Conservation (phyloP, 1,284 basidiomycete species). For the Cutaneotrichosporon cavernicola region DNA sequence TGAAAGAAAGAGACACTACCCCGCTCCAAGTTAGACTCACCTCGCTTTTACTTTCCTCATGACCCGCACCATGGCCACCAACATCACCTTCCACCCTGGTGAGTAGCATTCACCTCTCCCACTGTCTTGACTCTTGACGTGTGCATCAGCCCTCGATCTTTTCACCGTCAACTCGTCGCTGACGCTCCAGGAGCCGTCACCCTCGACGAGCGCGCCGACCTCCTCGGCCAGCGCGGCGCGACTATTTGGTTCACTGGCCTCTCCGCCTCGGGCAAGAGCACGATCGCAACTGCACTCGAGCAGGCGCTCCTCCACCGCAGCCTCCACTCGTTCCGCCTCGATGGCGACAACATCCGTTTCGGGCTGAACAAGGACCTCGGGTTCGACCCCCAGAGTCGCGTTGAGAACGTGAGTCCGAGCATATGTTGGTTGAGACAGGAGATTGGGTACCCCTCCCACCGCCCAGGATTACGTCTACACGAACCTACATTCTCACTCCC, state of each 20-base stretch:
- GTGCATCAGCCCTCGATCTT: no score
- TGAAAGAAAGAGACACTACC: neutral
- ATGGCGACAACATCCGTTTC: slow-evolving; percentile 96
- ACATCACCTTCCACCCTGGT: slow-evolving; percentile 80
- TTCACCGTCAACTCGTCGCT: slow-evolving; percentile 3
- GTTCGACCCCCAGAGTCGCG: slow-evolving; percentile 89
- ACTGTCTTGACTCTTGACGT: no score
- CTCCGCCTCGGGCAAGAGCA: slow-evolving; percentile 89
- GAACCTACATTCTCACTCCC: neutral
- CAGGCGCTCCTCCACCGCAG: slow-evolving; percentile 86
- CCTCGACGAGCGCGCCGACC: slow-evolving; percentile 63
- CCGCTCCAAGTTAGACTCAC: neutral
- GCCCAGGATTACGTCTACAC: no score
- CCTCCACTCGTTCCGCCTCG: slow-evolving; percentile 86
- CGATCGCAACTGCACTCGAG: slow-evolving; percentile 94
- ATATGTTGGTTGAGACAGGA: neutral
- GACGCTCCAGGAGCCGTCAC: slow-evolving; percentile 66
- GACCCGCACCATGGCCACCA: slow-evolving; percentile 58
- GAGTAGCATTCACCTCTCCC: slow-evolving; percentile 24
- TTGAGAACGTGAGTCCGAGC: slow-evolving; percentile 68
- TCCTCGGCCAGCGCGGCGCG: slow-evolving; percentile 75
- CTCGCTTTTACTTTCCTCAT: neutral
- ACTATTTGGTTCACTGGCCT: slow-evolving; percentile 96
- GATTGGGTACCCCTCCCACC: neutral
- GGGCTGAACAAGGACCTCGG: slow-evolving; percentile 98